Evolutionary conservation across 2,329 filamentous ascomycete species (phyloP).

Genomic region (Paradendryphiella salina): DNA sequence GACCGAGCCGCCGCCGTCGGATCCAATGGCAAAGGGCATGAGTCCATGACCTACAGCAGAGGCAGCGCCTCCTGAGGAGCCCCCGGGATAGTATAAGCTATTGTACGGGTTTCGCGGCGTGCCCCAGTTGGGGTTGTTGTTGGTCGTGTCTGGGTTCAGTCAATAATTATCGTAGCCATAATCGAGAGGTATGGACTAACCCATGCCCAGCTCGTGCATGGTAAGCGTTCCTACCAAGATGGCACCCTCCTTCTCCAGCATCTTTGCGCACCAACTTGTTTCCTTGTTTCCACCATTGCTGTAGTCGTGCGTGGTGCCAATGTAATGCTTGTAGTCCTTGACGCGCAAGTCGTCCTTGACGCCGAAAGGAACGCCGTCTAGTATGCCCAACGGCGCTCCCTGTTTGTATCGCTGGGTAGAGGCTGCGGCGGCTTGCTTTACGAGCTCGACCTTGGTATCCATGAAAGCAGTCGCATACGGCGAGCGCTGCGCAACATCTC

Average conservation of each 20-base stretch:
- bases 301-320: slow-evolving; percentile 66
- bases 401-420: slow-evolving; percentile 73
- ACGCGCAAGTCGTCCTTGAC: slow-evolving; percentile 81
- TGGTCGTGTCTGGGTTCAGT: slow-evolving; percentile 65
- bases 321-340: slow-evolving; percentile 68
- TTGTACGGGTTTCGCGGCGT: slow-evolving; percentile 81
- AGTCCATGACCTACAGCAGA: slow-evolving; percentile 72
- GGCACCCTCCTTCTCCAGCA: slow-evolving; percentile 74
- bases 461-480: slow-evolving; percentile 74
- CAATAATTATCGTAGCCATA: neutral
- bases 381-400: slow-evolving; percentile 65
- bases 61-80: slow-evolving; percentile 75
- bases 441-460: slow-evolving; percentile 64
- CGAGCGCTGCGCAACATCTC: slow-evolving; percentile 57
- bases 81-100: slow-evolving; percentile 74
- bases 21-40: slow-evolving; percentile 72
- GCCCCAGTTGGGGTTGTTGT: slow-evolving; percentile 75
- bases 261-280: slow-evolving; percentile 71
- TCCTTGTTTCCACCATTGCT: slow-evolving; percentile 53
- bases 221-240: slow-evolving; percentile 74
- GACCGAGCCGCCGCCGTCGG: slow-evolving; percentile 74
- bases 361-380: slow-evolving; percentile 82
- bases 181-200: slow-evolving; percentile 40
- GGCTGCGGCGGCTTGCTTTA: slow-evolving; percentile 68
- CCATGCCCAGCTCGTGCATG: slow-evolving; percentile 80